Percentiles rank a stretch among this genome's conserved stretches.
These are phyloP conservation scores for Leishmania mexicana DNA, from an alignment of 208 protist genomes.

Conservation along the genomic window DNA sequence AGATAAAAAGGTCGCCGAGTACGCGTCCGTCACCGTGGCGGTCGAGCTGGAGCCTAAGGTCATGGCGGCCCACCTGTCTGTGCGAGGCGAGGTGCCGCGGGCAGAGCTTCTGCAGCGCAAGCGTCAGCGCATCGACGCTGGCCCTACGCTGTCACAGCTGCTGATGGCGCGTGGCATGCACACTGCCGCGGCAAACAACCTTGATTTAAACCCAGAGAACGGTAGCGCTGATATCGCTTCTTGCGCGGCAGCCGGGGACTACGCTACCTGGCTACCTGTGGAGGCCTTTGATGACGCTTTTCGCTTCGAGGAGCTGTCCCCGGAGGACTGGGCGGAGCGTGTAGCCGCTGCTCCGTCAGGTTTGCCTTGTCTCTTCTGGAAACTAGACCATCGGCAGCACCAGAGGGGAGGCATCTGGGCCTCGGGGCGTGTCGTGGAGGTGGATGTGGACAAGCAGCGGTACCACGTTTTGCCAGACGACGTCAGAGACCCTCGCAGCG, in stretches of 20 bases:
- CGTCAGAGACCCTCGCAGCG: not conserved
- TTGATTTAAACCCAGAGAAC: slow-evolving; percentile 4
- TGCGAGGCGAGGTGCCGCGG: slow-evolving; percentile 83
- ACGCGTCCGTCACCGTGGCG: not conserved
- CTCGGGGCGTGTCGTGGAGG: slow-evolving; percentile 27
- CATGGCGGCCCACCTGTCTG: slow-evolving; percentile 67
- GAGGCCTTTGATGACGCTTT: slow-evolving; percentile 92
- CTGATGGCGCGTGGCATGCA: slow-evolving; percentile 69
- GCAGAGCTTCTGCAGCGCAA: slow-evolving; percentile 85
- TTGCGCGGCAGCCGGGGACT: slow-evolving; percentile 25
- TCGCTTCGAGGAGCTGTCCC: slow-evolving; percentile 81
- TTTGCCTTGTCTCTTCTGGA: slow-evolving; percentile 48
- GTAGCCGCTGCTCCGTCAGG: slow-evolving; percentile 30
- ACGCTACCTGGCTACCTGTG: slow-evolving; percentile 86
- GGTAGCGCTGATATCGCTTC: not conserved
- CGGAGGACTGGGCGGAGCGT: slow-evolving; percentile 67
- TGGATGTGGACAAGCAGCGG: slow-evolving; percentile 14
- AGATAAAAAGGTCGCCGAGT: not conserved
- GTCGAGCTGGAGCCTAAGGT: slow-evolving; percentile 90
- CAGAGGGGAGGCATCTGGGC: slow-evolving; percentile 20
- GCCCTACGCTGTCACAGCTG: slow-evolving; percentile 58
- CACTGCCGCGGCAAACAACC: not conserved
- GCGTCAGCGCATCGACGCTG: slow-evolving; percentile 62
- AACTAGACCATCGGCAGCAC: slow-evolving; percentile 31
- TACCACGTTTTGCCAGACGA: slow-evolving; percentile 21